Conservation (phyloP, 306 rosid species). For the Trichosanthes truncata region DNA sequence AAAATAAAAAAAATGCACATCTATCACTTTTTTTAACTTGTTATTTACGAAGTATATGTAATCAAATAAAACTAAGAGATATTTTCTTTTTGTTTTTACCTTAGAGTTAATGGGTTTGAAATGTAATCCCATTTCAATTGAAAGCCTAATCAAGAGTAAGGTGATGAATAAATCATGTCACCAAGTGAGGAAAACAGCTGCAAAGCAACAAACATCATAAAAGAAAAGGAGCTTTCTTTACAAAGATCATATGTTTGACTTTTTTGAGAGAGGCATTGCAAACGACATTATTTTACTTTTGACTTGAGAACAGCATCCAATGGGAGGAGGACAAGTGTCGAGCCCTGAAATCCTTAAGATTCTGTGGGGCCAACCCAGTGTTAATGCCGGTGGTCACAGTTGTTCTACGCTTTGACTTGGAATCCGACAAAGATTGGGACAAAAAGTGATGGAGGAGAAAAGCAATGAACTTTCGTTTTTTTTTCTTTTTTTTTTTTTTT, state of each 20-base stretch:
- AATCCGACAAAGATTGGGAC: constrained; percentile 6
- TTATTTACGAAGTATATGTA: too few relatives aligned
- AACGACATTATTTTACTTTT: neutral
- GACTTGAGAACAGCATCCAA: neutral
- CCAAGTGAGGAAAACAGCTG: neutral
- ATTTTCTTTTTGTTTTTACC: neutral
- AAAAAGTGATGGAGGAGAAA: neutral
- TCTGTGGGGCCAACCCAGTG: neutral
- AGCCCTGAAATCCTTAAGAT: neutral
- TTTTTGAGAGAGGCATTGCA: neutral
- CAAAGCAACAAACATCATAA: neutral
- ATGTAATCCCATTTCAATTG: neutral
- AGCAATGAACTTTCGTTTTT: neutral
- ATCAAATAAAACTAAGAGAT: too few relatives aligned
- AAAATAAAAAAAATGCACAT: too few relatives aligned
- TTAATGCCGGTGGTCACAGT: neutral
- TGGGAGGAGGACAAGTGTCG: neutral
- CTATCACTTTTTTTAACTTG: too few relatives aligned
- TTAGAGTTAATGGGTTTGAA: neutral
- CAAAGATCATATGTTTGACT: constrained; percentile 2
- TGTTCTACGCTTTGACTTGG: neutral
- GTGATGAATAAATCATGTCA: neutral
- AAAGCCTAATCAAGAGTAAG: neutral
- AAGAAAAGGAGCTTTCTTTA: neutral
- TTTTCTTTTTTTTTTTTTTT: neutral